Base-by-base conservation (phyloP, 2,329 filamentous ascomycete genomes). In the Truncatella angustata region DNA sequence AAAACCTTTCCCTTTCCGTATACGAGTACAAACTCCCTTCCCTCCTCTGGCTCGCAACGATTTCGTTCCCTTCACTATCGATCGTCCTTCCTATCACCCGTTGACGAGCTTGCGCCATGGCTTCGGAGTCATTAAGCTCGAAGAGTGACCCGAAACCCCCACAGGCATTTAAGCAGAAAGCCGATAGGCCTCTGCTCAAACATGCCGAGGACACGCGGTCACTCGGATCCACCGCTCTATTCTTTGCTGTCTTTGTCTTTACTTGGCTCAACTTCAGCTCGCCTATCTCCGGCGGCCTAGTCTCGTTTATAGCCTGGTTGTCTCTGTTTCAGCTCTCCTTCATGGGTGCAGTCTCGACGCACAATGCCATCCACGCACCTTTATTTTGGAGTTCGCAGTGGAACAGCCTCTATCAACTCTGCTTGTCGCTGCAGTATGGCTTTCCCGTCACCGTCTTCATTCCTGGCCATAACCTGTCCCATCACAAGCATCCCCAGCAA, bases 401-500 rank as follows among this genome's bases (percentile, higher is more conserved):
- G 21, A 55, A 55, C 24, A 44, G 30, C 30, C 20, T 52, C 44
- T 55, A 55, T 34, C 53, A 52, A 37, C 37, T 52, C 39, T 52
- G 43, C 23, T 30, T 55, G 50, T 55, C 53, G 30, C 53, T 55
- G 32, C 53, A 55, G 24, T 55, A 55, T 24, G 53, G 53, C 34
- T 52, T 52, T 26, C 26, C 53, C 20, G 53, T 55, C 20, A 52
- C 53, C 5, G 53, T 55, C 11, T 55, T 55, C 7, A 44, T 55
- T n/a, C 53, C 53, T 3, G 53, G 53, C 5, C 53, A 55, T 32
- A 55, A 55, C 24, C 24, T 55, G 39, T 52, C 50, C 3, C 53
- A 55, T 16, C 53, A 55, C 39, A 55, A 55, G 50, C 52, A 52
- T 28, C 50, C 53, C 2, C 53, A 55, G 50, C 53, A 52, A 23